phyloP scores from a whole-genome alignment of 345 rosid species.

The Citrus cavaleriei region DNA sequence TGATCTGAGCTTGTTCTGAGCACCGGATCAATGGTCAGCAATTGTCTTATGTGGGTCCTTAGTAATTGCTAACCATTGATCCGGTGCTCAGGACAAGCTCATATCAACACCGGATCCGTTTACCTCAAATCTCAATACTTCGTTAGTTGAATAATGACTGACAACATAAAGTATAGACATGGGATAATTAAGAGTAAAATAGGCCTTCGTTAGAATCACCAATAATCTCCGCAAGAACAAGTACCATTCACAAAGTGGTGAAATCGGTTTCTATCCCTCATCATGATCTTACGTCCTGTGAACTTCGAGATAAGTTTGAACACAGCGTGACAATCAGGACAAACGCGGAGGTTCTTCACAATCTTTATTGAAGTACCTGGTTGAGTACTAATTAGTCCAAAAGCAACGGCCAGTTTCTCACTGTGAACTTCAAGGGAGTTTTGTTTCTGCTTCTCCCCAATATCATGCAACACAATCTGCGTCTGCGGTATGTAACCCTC shows the following conservation, averaged over 20 bases:
- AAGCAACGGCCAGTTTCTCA: conserved; percentile 69
- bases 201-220: conserved; percentile 26
- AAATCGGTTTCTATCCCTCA: conserved; percentile 77
- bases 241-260: conserved; percentile 73
- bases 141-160: not conserved
- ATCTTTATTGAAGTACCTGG: conserved; percentile 51
- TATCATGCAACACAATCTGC: conserved; percentile 49
- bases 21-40: no score
- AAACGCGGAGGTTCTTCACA: conserved; percentile 65
- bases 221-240: conserved; percentile 74
- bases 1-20: no score
- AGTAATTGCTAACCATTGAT: no score
- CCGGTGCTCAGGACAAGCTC: no score
- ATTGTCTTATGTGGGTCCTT: no score
- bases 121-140: not conserved
- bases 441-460: conserved; percentile 45
- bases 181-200: not conserved
- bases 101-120: no score
- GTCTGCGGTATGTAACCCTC: conserved; percentile 37
- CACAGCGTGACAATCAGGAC: conserved; percentile 64
- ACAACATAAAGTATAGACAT: not conserved
- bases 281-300: conserved; percentile 57
- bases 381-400: conserved; percentile 57
- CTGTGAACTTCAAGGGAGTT: conserved; percentile 66
- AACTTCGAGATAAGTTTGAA: conserved; percentile 54